Percentiles rank a stretch among this genome's conserved stretches.
These are phyloP conservation scores for Teratosphaeriaceae sp. DNA, from an alignment of 2,329 filamentous ascomycete species.

Conservation along the genomic window DNA sequence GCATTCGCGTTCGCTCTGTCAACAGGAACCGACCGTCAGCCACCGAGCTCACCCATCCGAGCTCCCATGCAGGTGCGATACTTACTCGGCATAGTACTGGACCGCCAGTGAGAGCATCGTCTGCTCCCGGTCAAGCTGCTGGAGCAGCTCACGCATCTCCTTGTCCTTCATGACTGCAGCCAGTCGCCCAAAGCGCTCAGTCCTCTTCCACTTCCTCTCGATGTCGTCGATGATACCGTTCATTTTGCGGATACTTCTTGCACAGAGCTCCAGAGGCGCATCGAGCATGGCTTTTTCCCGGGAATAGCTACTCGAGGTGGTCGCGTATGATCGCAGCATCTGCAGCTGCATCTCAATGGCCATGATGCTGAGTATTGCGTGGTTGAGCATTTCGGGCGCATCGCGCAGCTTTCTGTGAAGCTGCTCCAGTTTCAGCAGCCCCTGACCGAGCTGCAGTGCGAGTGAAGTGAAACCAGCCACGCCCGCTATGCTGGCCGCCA, in stretches of 20 bases:
- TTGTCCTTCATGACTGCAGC: not conserved
- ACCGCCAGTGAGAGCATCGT: not conserved
- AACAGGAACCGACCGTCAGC: not conserved
- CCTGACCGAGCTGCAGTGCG: not conserved
- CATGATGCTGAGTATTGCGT: not conserved
- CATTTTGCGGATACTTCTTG: not conserved
- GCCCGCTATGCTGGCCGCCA: not conserved
- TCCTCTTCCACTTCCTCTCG: not conserved
- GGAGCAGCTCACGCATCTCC: not conserved
- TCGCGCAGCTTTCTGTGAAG: not conserved
- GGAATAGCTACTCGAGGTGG: not conserved
- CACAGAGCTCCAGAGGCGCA: not conserved
- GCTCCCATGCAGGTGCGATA: not conserved
- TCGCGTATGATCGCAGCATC: not conserved
- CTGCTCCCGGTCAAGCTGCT: not conserved
- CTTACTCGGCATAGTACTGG: not conserved
- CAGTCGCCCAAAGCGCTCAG: not conserved
- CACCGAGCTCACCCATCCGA: not conserved
- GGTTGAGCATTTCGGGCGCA: not conserved
- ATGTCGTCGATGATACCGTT: not conserved
- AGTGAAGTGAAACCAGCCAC: not conserved
- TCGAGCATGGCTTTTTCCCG: not conserved
- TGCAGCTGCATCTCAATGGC: not conserved
- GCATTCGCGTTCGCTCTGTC: not conserved
- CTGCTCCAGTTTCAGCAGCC: not conserved